Base-by-base conservation (phyloP, 331 rosid species). In the Ulmus americana region DNA sequence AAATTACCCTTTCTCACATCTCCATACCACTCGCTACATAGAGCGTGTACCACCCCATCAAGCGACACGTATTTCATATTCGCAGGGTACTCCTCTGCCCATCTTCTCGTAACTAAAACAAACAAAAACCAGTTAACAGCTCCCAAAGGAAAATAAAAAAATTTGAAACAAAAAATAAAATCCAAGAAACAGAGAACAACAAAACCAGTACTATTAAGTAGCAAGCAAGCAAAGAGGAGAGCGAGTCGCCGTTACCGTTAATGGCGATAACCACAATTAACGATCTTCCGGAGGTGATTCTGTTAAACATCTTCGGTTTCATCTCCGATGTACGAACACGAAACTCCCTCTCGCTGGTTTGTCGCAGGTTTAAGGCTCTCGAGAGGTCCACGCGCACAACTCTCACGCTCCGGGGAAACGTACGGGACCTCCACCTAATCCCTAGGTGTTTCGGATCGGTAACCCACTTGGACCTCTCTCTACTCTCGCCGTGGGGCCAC, bases 401-500 rank as follows among this genome's bases (percentile, higher is more conserved):
- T 8, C 91, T 94, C 80, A 72, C 82, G 7, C 95, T 94, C 67
- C 87, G 91, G 0, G 95, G 97, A 1, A 92, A 89, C 95, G 97
- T 95, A 44, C 95, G 86, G 42, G 87, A 94, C 79, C 83, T 94
- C 5, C 74, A 70, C 74, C 64, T 55, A 47, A 73, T 89, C 69
- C 99, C 97, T 3, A 67, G 68, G 13, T 87, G 79, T 60, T 94
- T 94, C 81, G 3, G 61, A 11, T 58, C 74, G 43, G 90, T 87
- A 35, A 71, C 85, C 10, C 59, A 77, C 70, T 85, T 89, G 16
- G 95, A 94, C 78, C 85, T 90, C 64, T 94, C 98, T 16, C 81
- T 79, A 15, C 82, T 90, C 67, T 94, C 99, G 1, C 99, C 99
- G 9, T 94, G 99, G 99, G 99, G 99, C 48, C 95, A 94, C 82